Evolutionary conservation across 176 grass and related monocot genomes (phyloP).

Genomic region (Paspalum notatum): DNA sequence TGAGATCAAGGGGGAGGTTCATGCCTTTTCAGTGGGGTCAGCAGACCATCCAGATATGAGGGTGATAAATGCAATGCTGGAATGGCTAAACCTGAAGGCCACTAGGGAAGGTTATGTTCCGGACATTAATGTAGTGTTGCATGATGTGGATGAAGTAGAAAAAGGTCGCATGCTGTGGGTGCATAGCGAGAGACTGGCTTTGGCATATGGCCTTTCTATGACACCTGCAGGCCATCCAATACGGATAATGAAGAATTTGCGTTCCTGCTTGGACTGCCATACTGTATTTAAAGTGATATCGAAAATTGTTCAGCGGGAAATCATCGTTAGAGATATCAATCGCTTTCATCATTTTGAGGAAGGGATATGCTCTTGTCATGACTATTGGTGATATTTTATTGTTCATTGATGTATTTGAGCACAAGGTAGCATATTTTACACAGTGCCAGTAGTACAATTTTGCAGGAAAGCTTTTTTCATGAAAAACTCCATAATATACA

Average conservation of each 20-base stretch:
- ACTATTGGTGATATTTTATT: conserved; percentile 47
- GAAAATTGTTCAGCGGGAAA: conserved; percentile 44
- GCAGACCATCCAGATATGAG: conserved; percentile 58
- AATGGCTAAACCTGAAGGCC: conserved; percentile 48
- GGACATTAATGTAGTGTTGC: conserved; percentile 48
- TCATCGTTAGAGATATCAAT: conserved; percentile 55
- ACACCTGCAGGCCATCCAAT: conserved; percentile 45
- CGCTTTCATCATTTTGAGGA: conserved; percentile 57
- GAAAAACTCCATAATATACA: background rate
- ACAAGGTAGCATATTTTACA: conserved; percentile 1
- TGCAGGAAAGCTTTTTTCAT: background rate
- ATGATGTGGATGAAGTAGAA: conserved; percentile 47
- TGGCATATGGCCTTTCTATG: conserved; percentile 59
- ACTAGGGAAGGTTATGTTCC: conserved; percentile 49
- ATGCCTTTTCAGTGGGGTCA: conserved; percentile 53
- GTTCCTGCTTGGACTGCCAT: conserved; percentile 58
- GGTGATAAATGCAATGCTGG: conserved; percentile 55
- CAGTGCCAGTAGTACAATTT: background rate
- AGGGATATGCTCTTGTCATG: conserved; percentile 50
- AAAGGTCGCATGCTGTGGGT: conserved; percentile 56
- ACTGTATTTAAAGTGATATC: conserved; percentile 53
- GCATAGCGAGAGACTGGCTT: conserved; percentile 60
- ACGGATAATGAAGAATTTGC: conserved; percentile 60
- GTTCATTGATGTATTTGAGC: conserved; percentile 27
- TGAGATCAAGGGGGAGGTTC: conserved; percentile 55